A percentile compares a stretch with the other conserved stretches of the same genome.
These are phyloP conservation scores for Bromus sterilis DNA, from an alignment of 176 grass and related monocot species.

Conservation along the genomic window DNA sequence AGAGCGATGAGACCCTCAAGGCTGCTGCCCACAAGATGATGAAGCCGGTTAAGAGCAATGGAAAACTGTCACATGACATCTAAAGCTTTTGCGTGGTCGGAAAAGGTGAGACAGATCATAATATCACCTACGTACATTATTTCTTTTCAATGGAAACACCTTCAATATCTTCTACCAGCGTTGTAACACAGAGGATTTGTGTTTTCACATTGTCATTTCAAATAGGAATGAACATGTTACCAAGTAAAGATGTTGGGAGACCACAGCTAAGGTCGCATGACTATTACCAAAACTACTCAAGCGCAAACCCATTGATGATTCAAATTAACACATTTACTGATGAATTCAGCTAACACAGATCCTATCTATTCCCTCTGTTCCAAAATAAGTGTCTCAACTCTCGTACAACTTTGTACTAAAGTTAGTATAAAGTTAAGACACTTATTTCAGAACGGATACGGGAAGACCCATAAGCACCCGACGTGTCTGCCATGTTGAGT, in stretches of 20 bases:
- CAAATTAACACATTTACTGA: neutral
- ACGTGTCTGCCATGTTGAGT: too few species aligned
- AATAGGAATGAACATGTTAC: neutral
- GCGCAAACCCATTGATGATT: neutral
- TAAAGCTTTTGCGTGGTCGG: neutral
- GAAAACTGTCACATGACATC: neutral
- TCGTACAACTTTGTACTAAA: too few species aligned
- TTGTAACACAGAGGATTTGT: neutral
- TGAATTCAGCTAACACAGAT: too few species aligned
- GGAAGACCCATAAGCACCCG: too few species aligned
- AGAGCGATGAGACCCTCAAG: constrained; percentile 57
- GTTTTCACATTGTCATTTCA: neutral
- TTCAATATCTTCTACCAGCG: neutral
- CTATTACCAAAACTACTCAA: neutral
- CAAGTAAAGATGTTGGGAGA: neutral
- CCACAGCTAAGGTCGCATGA: neutral
- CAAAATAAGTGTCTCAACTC: too few species aligned
- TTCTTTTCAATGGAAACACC: neutral
- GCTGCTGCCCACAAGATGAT: constrained; percentile 62
- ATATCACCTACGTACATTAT: neutral
- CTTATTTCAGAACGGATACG: too few species aligned
- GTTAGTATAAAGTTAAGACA: too few species aligned
- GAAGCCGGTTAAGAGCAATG: constrained; percentile 11
- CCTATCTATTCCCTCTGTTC: too few species aligned
- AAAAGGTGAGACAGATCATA: neutral